These are phyloP conservation scores for Sergeia podlipaevii DNA, from an alignment of 208 protist species.

Conservation along the genomic window DNA sequence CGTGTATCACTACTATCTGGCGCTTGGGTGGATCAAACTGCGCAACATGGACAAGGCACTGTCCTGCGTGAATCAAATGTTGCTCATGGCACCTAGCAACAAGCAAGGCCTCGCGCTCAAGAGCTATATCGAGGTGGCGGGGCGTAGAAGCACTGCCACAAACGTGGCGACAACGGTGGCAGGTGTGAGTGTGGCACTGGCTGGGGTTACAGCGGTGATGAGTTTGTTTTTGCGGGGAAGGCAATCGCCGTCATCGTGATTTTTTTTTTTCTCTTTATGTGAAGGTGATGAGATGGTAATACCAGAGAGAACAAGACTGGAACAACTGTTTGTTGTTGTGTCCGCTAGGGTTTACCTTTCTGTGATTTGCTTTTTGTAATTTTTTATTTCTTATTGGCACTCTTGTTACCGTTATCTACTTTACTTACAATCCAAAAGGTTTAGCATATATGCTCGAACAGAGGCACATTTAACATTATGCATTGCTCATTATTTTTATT, in stretches of 20 bases:
- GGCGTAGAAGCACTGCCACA: constrained; percentile 17
- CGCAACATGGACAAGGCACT: constrained; percentile 44
- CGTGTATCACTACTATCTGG: constrained; percentile 70
- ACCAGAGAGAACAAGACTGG: too few species aligned
- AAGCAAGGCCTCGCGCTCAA: constrained; percentile 47
- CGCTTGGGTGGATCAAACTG: constrained; percentile 75
- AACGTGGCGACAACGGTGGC: constrained; percentile 23
- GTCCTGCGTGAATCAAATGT: constrained; percentile 49
- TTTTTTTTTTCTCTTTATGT: neutral
- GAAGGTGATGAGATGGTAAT: neutral
- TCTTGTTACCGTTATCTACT: too few species aligned
- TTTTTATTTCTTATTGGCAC: too few species aligned
- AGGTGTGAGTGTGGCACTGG: constrained; percentile 18
- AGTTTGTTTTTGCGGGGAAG: constrained; percentile 4
- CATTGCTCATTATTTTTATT: too few species aligned
- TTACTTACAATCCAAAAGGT: too few species aligned
- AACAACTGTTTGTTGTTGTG: too few species aligned
- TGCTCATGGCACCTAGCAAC: constrained; percentile 40
- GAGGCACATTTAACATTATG: too few species aligned
- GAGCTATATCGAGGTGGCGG: constrained; percentile 36
- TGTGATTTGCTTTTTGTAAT: too few species aligned
- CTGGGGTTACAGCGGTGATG: constrained; percentile 20
- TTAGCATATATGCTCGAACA: too few species aligned
- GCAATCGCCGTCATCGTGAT: neutral
- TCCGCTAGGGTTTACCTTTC: too few species aligned